Base-by-base conservation (phyloP, 257 asterid species). In the Paraleonurus japonicus region DNA sequence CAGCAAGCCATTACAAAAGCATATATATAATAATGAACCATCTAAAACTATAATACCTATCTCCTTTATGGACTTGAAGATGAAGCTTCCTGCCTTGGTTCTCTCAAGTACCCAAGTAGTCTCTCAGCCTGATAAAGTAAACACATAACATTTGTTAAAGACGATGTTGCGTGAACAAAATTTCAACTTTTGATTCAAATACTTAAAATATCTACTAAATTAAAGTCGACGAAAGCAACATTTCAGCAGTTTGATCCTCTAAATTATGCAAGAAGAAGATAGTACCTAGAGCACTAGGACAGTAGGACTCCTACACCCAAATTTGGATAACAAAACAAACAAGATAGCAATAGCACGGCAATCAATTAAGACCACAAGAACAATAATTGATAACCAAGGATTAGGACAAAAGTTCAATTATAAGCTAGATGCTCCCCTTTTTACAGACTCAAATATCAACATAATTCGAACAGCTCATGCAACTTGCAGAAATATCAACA, bases 91-190 rank as follows among this genome's bases (percentile, higher is more conserved):
- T 85, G 95, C 70, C 99, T 94, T 67, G 95, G 86, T 78, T 92
- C 99, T 83, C 99, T 89, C 89, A 94, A 84, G 85, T 85, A 86
- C 67, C 86, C 93, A 30, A 94, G 96, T 69, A 94, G 93, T 35
- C 85, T 87, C 76, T 94, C 99, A 68, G 96, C 97, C 99, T 94
- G 96, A 79, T 80, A 82, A 78, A 76, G 43, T 19, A 32, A 50
- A 24, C 53, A 55, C 58, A 28, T 41, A 67, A 70, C 50, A 67
- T 71, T 71, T 51, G 65, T 51, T 67, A 51, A 63, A 61, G 45
- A 45, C 13, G 15, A 28, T 65, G 35, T 20, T 19, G 15, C 33
- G 7, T 32, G 64, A 65, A 69, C 45, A 75, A 77, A 35, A 16
- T 39, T 69, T 67, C 65, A 78, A 75, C 69, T 74, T 73, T 71